Percentiles rank a stretch among this genome's conserved stretches.
These are phyloP conservation scores for Ganoderma sp. DNA, from an alignment of 1,284 basidiomycete species.

Conservation along the genomic window DNA sequence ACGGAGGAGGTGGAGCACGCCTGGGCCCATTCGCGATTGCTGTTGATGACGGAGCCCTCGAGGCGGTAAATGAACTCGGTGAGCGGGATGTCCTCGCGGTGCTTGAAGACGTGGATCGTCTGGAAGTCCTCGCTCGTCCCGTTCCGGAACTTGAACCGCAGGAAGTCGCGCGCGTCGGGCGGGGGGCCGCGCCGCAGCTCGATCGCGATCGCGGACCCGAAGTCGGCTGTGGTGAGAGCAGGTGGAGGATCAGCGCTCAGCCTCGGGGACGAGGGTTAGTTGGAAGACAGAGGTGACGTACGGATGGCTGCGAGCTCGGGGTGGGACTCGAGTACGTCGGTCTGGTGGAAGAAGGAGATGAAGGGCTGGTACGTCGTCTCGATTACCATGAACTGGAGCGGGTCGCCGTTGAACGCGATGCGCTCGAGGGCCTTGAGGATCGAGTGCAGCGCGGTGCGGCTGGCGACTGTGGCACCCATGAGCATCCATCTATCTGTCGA, in stretches of 20 bases:
- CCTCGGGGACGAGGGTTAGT: background rate
- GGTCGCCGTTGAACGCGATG: constrained; percentile 78
- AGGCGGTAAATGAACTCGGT: constrained; percentile 80
- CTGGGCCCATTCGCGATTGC: constrained; percentile 71
- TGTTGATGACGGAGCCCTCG: constrained; percentile 71
- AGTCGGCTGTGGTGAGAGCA: constrained; percentile 62
- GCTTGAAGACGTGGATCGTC: constrained; percentile 71
- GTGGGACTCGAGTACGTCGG: constrained; percentile 60
- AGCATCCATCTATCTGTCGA: background rate
- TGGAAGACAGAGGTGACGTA: constrained; percentile 41
- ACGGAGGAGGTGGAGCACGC: constrained; percentile 54
- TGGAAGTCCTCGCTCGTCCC: constrained; percentile 67
- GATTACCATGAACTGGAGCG: constrained; percentile 77
- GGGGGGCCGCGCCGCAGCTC: constrained; percentile 77
- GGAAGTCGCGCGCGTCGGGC: constrained; percentile 77
- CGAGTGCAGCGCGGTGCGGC: constrained; percentile 75
- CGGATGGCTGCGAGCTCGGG: constrained; percentile 70
- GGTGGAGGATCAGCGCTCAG: constrained; percentile 21
- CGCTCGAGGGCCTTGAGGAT: constrained; percentile 73
- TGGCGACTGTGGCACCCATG: constrained; percentile 61
- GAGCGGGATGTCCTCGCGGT: constrained; percentile 73
- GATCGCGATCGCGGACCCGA: constrained; percentile 77
- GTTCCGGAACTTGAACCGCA: constrained; percentile 87
- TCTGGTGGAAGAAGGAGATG: constrained; percentile 85
- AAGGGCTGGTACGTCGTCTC: constrained; percentile 89